Conservation (phyloP, 352 stramenopile genomes). For the Phytophthora vignae region DNA sequence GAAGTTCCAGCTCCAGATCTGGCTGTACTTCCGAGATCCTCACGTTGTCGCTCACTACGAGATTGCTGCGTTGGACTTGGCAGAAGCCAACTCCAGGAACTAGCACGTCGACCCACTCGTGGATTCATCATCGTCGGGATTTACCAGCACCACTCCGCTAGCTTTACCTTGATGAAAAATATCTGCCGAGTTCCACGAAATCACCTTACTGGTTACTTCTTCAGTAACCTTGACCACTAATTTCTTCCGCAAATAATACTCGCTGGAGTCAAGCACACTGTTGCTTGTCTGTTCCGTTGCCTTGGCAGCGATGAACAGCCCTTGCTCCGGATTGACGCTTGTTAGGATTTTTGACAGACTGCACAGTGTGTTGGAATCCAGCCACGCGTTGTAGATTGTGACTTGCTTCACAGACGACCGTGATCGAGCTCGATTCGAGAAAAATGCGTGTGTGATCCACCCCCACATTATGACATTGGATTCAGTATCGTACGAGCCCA, state of each 20-base stretch:
- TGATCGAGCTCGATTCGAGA: not conserved
- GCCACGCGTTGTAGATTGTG: not conserved
- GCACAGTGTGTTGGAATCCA: not conserved
- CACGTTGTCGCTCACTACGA: not conserved
- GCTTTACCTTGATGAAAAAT: not conserved
- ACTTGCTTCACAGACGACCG: not conserved
- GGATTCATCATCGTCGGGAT: not conserved
- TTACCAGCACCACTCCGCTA: not conserved
- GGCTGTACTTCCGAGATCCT: not conserved
- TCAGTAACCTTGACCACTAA: not conserved
- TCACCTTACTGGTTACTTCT: not conserved
- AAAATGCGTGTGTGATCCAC: not conserved
- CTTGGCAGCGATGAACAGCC: not conserved
- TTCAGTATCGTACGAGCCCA: not conserved
- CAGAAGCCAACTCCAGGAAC: not conserved
- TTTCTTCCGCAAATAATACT: not conserved
- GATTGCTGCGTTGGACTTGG: not conserved
- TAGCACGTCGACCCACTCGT: not conserved
- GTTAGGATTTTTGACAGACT: not conserved
- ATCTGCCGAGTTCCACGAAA: not conserved
- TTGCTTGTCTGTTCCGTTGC: not conserved
- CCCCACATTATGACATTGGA: not conserved
- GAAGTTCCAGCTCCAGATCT: not conserved
- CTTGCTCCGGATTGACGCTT: not conserved
- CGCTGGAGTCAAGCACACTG: not conserved